Evolutionary conservation across 305 asterid genomes (phyloP), one percentile per base, ranked within the genome.

Genomic region (Fraxinus floribunda): DNA sequence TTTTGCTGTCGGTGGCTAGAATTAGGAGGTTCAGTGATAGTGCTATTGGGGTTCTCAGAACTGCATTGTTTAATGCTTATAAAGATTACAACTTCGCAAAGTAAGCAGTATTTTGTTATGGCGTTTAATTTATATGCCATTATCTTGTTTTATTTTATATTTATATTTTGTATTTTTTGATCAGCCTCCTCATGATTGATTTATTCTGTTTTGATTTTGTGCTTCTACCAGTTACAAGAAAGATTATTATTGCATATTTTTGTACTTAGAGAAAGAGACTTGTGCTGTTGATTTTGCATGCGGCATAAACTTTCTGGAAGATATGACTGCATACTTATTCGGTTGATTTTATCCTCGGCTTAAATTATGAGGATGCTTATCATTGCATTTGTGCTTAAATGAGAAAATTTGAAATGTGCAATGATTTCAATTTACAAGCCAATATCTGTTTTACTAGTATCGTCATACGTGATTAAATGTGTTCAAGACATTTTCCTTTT

Each of bases 1-100:
- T 94, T 83, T 83, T 94, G 91, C 80, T 94, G 86, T 93, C 97
- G 2, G 84, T 94, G 83, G 95, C 97, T 64, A 91, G 97, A 86
- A 91, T 93, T 49, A 88, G 94, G 91, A 91, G 98, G 88, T 90
- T 91, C 83, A 84, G 87, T 20, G 97, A 92, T 87, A 92, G 85
- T 84, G 88, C 97, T 0, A 90, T 91, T 73, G 94, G 92, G 49
- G 92, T 92, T 68, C 84, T 94, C 85, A 94, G 90, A 88, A 78
- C 84, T 52, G 93, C 97, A 10, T 60, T 93, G 84, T 66, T 89
- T 82, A 86, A 88, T 86, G 94, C 95, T 81, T 93, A 94, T 88
- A 94, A 87, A 84, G 97, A 93, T 82, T 90, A 86, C 79, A 91
- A 85, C 83, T 88, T 87, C 82, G 91, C 97, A 75, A 92, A 83